Evolutionary conservation across 768 basidiomycete species (phyloP).

Genomic region (Suillus bovinus): DNA sequence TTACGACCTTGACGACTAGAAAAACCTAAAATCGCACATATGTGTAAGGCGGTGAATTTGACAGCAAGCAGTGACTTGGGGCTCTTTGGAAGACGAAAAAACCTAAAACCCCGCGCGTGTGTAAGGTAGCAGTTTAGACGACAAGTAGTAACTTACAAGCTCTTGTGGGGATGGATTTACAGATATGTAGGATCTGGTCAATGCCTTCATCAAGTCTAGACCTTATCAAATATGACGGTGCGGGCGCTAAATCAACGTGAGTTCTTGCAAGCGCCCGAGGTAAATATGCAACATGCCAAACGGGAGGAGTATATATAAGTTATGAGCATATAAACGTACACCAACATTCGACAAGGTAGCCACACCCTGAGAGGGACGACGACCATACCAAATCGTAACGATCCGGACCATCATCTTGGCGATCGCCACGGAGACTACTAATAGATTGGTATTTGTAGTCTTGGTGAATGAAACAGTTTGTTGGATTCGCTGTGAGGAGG

Average conservation of each 20-base stretch:
- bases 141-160: neutral
- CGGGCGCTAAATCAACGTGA: neutral
- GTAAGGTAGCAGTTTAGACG: neutral
- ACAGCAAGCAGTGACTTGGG: neutral
- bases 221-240: neutral
- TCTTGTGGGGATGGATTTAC: neutral
- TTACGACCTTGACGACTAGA: neutral
- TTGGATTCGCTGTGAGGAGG: neutral
- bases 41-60: neutral
- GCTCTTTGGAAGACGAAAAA: neutral
- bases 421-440: conserved; percentile 3
- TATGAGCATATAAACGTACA: neutral
- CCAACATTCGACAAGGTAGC: neutral
- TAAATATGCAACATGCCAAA: neutral
- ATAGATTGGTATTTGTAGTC: neutral
- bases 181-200: neutral
- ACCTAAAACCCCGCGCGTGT: neutral
- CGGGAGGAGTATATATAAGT: neutral
- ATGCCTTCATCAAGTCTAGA: neutral
- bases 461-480: neutral
- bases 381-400: conserved; percentile 1
- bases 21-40: neutral
- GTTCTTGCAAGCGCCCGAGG: neutral
- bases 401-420: conserved; percentile 6
- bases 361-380: neutral